These are phyloP conservation scores for Prunus mume DNA, from an alignment of 306 rosid genomes.

Conservation along the genomic window DNA sequence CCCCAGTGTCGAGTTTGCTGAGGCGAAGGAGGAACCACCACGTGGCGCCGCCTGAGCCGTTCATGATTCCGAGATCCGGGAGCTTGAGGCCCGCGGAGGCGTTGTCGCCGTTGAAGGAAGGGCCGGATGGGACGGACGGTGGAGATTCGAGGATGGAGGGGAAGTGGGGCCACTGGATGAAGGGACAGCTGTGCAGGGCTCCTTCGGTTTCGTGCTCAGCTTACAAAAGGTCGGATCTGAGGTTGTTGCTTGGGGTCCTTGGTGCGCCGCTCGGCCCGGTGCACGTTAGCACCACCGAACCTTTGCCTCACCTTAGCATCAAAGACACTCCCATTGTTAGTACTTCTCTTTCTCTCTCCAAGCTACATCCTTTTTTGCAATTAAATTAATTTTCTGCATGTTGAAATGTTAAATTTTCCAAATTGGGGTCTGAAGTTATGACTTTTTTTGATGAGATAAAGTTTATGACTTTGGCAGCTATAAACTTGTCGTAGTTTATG, in stretches of 20 bases:
- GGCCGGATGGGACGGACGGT: slow-evolving; percentile 79
- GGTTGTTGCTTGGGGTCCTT: slow-evolving; percentile 84
- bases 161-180: slow-evolving; percentile 91
- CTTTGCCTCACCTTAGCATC: slow-evolving; percentile 89
- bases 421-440: slow-evolving; percentile 1
- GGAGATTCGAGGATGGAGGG: slow-evolving; percentile 71
- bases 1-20: slow-evolving; percentile 69
- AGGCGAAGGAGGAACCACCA: slow-evolving; percentile 70
- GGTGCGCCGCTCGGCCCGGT: slow-evolving; percentile 96
- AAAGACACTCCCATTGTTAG: slow-evolving; percentile 97
- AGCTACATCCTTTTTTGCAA: neutral
- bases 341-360: slow-evolving; percentile 6
- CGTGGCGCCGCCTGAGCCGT: slow-evolving; percentile 53
- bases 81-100: slow-evolving; percentile 81
- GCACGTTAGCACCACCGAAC: slow-evolving; percentile 79
- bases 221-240: slow-evolving; percentile 83
- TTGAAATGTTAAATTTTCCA: neutral
- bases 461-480: neutral
- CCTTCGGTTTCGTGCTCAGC: slow-evolving; percentile 70
- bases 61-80: slow-evolving; percentile 77
- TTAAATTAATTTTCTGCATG: neutral
- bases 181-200: slow-evolving; percentile 68
- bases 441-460: neutral
- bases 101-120: slow-evolving; percentile 90
- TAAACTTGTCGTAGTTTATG: neutral